Percentiles rank a stretch among this genome's conserved stretches.
These are phyloP conservation scores for Moesziomyces sp. DNA, from an alignment of 1,284 basidiomycete genomes.

Conservation along the genomic window DNA sequence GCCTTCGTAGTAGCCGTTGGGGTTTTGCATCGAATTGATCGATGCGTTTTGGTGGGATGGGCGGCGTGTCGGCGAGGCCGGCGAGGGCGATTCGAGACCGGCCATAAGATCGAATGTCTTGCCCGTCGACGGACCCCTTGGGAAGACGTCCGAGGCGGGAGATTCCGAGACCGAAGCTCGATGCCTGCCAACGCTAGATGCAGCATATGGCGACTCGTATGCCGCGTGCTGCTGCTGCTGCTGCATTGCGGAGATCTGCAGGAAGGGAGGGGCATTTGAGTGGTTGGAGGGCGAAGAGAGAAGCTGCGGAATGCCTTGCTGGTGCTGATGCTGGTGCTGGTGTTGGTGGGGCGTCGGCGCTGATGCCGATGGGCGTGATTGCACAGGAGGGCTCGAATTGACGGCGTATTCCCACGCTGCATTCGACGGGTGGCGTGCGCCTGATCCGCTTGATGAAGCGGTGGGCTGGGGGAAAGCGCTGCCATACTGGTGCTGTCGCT, in stretches of 20 bases:
- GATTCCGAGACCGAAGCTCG: constrained; percentile 37
- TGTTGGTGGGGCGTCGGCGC: constrained; percentile 15
- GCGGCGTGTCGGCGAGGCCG: constrained; percentile 15
- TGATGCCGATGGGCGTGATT: constrained; percentile 5
- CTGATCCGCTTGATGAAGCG: not conserved
- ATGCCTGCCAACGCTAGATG: constrained; percentile 22
- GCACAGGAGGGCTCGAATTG: constrained; percentile 3
- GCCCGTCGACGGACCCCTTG: constrained; percentile 21
- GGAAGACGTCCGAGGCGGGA: constrained; percentile 33
- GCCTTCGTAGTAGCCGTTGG: not conserved
- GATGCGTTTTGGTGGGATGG: constrained; percentile 11
- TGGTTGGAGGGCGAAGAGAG: constrained; percentile 8
- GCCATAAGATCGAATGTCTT: constrained; percentile 41
- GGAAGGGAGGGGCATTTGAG: constrained; percentile 13
- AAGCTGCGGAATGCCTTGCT: constrained; percentile 4
- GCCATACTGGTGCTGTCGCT: constrained; percentile 4
- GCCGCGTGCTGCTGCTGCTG: constrained; percentile 4
- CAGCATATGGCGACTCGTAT: constrained; percentile 22
- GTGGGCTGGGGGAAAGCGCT: not conserved
- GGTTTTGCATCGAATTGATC: not conserved
- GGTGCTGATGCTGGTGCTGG: constrained; percentile 1
- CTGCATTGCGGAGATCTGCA: constrained; percentile 6
- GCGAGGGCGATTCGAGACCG: constrained; percentile 32
- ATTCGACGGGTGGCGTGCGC: not conserved
- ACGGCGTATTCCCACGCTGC: constrained; percentile 5